Percentiles rank a stretch among this genome's conserved stretches.
Evolutionary conservation across 768 basidiomycete genomes (phyloP).

Genomic region (Amanita molliuscula): DNA sequence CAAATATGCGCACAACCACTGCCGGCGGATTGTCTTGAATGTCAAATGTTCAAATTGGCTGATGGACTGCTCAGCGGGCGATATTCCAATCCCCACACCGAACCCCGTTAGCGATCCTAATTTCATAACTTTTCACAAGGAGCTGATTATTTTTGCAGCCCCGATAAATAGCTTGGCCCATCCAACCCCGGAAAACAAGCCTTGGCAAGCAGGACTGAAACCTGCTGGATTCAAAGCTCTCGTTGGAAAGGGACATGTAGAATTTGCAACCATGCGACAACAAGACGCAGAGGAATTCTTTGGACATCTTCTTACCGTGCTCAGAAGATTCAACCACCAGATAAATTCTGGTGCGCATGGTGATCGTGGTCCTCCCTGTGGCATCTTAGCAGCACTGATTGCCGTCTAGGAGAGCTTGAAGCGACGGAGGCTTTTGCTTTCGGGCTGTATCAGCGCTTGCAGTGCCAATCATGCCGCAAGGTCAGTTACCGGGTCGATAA

Average conservation of each 20-base stretch:
- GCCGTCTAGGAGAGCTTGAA: slow-evolving; percentile 16
- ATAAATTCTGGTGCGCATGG: too few species aligned
- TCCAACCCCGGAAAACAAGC: slow-evolving; percentile 9
- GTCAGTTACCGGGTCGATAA: slow-evolving; percentile 78
- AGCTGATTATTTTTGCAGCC: too few species aligned
- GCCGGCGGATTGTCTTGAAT: slow-evolving; percentile 85
- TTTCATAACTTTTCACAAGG: too few species aligned
- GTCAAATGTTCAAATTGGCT: slow-evolving; percentile 87
- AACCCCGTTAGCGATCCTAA: background rate
- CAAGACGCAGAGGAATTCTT: slow-evolving; percentile 97
- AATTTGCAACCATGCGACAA: slow-evolving; percentile 94
- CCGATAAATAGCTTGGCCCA: too few species aligned
- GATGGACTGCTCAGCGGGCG: slow-evolving; percentile 91
- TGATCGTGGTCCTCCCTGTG: too few species aligned
- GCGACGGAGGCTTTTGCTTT: slow-evolving; percentile 74
- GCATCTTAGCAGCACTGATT: too few species aligned
- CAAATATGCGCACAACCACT: slow-evolving; percentile 50
- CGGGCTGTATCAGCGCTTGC: slow-evolving; percentile 77
- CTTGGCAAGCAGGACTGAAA: slow-evolving; percentile 78
- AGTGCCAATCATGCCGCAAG: slow-evolving; percentile 67
- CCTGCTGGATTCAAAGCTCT: slow-evolving; percentile 82
- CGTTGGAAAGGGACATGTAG: slow-evolving; percentile 85
- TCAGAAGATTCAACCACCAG: slow-evolving; percentile 46
- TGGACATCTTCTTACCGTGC: slow-evolving; percentile 60
- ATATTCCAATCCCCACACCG: slow-evolving; percentile 56